Base-by-base conservation (phyloP, 1,284 basidiomycete species). In the Cystobasidium pallidum region DNA sequence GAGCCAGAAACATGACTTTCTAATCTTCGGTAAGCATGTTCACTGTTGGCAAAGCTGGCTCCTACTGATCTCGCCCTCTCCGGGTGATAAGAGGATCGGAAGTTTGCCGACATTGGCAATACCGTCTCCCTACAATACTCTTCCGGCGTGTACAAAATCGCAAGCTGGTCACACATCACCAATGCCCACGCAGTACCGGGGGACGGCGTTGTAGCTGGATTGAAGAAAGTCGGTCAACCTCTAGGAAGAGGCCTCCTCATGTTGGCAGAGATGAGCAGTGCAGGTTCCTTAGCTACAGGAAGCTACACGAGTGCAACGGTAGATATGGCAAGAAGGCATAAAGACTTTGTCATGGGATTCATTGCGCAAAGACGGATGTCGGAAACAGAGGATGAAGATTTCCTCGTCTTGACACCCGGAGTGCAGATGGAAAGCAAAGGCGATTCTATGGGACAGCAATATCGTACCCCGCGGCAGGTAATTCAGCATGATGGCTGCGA, bases 31-130 rank as follows among this genome's bases (percentile, higher is more conserved):
- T 71, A 24, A n/a, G 68, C 28, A 17, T 34, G 32, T 26, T 13
- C 24, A n/a, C 21, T 19, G 0, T 2, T 7, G 32, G 4, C n/a
- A 10, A 17, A 32, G 10, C 2, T 19, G 28, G 21, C n/a, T 13
- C 15, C 7, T 43, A 8, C 52, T 57, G 39, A 68, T 2, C 24
- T 39, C 10, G 2, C 28, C 2, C 6, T 17, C 3, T 32, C 21
- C 21, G 17, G n/a, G 32, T 62, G 10, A n/a, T 2, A 21, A 77
- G 77, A 99, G 83, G 96, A 99, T 83, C 86, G 96, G 77, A 99
- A 99, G 82, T 99, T 99, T 79, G 96, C 96, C 26, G 96, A 99
- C 82, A 99, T 99, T 70, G 94, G 95, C 51, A 98, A 98, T 83
- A 99, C 96, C 1, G 96, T 98, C 74, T 88, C 89, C 6, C 84